These are phyloP conservation scores for Dothiorella sarmentorum DNA, from an alignment of 2,329 filamentous ascomycete genomes.

Conservation along the genomic window DNA sequence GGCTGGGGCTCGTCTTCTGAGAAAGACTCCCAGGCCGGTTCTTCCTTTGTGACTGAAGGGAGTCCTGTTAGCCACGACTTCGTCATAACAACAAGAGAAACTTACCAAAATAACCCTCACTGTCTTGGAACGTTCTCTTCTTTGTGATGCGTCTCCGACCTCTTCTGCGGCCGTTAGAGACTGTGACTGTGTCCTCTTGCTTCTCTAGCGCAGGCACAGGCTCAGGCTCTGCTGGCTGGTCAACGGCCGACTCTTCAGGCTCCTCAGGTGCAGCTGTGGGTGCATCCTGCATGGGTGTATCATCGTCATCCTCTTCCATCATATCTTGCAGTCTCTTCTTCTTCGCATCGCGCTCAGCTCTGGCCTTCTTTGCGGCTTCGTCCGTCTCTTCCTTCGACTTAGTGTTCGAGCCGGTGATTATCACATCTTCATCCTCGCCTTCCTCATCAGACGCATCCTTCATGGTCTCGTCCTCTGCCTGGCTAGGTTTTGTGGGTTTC, in stretches of 20 bases:
- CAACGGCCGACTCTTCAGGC: conserved; percentile 24
- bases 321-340: conserved; percentile 55
- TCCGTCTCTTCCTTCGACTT: conserved; percentile 21
- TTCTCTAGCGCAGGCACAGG: conserved; percentile 26
- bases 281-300: conserved; percentile 59
- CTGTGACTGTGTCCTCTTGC: conserved; percentile 44
- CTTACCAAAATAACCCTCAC: conserved; percentile 71
- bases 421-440: conserved; percentile 36
- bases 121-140: conserved; percentile 82
- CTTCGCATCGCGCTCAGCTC: conserved; percentile 57
- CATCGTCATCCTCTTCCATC: conserved; percentile 62
- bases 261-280: conserved; percentile 36
- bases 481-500: conserved; percentile 24
- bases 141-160: conserved; percentile 79
- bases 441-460: conserved; percentile 40
- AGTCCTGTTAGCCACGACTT: conserved; percentile 36
- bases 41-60: conserved; percentile 69
- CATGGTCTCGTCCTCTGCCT: conserved; percentile 51
- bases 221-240: conserved; percentile 17
- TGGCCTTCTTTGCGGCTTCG: conserved; percentile 38
- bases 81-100: conserved; percentile 53
- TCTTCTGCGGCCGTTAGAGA: conserved; percentile 64
- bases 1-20: conserved; percentile 76
- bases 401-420: conserved; percentile 20
- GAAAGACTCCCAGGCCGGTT: conserved; percentile 85